Conservation (phyloP, 2,329 filamentous ascomycete species). For the Botrytis aclada region DNA sequence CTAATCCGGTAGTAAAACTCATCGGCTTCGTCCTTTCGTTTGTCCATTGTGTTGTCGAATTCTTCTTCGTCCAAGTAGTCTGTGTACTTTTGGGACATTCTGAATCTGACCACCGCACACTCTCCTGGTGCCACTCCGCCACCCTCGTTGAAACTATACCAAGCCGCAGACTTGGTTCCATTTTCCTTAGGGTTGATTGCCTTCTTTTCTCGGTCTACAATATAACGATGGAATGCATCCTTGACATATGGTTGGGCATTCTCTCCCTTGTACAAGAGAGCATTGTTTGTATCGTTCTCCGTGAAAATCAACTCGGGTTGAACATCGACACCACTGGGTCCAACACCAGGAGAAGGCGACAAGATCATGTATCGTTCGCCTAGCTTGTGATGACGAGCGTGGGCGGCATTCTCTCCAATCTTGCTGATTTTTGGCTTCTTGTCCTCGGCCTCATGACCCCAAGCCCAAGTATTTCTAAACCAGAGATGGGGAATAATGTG, state of each 20-base stretch:
- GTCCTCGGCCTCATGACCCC: slow-evolving; percentile 74
- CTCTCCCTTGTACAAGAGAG: slow-evolving; percentile 70
- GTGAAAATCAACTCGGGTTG: slow-evolving; percentile 85
- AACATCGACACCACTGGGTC: slow-evolving; percentile 75
- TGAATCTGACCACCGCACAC: slow-evolving; percentile 92
- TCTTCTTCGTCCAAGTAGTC: slow-evolving; percentile 86
- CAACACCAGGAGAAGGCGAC: slow-evolving; percentile 85
- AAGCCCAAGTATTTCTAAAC: slow-evolving; percentile 97
- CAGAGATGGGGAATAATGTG: slow-evolving; percentile 94
- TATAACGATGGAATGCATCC: slow-evolving; percentile 87
- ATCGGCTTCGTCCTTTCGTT: slow-evolving; percentile 83
- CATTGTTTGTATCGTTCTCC: slow-evolving; percentile 90
- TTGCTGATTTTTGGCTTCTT: slow-evolving; percentile 77
- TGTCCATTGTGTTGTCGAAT: slow-evolving; percentile 87
- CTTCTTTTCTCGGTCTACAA: slow-evolving; percentile 75
- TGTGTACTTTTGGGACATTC: slow-evolving; percentile 72
- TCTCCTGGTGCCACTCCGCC: slow-evolving; percentile 85
- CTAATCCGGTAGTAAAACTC: slow-evolving; percentile 95
- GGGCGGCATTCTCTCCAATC: slow-evolving; percentile 63
- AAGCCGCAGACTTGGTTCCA: slow-evolving; percentile 87
- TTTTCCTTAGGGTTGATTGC: slow-evolving; percentile 76
- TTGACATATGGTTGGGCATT: slow-evolving; percentile 87
- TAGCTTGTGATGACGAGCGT: slow-evolving; percentile 75
- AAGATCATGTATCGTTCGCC: slow-evolving; percentile 81
- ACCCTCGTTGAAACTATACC: slow-evolving; percentile 88